Evolutionary conservation across 2,329 filamentous ascomycete species (phyloP), one percentile per base, ranked within the genome.

Genomic region (Paecilomyces fulvus): DNA sequence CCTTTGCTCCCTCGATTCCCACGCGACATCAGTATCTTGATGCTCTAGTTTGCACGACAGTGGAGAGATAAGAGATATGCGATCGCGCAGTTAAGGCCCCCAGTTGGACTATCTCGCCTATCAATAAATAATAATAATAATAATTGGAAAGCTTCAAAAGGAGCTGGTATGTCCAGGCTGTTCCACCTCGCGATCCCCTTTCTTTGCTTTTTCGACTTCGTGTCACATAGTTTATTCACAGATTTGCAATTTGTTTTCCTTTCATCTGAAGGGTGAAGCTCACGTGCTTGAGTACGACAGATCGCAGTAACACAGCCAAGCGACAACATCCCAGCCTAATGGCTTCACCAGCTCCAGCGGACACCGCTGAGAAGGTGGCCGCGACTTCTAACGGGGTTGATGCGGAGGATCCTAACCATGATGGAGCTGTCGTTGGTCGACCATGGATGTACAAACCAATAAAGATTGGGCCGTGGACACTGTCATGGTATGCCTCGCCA

Each of bases 401-500:
- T 52, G 51, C 10, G 48, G 48, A 49, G 48, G 48, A 23, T 23
- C 48, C 62, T 17, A 60, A 58, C 11, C 54, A 60, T 28, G 62
- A 65, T 52, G 55, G 59, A 46, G 28, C 59, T n/a, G 58, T 63
- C 51, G 58, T 63, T 21, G 74, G 73, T 1, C 72, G 69, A 51
- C 62, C 73, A 60, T 90, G 87, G 87, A 86, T 84, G 74, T 90
- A 91, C 78, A 84, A 81, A 66, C 76, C 79, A 52, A 66, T 83
- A 65, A 80, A 76, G 56, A 58, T 90, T 56, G 79, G 80, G 17
- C 74, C 76, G 52, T 73, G 73, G 57, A 79, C 80, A 61, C 58
- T 87, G 7, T 78, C 79, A 3, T 89, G 84, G 80, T 91, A 87
- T 70, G 88, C 88, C 21, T 89, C 87, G 56, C 88, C 88, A 11